These are phyloP conservation scores for Westerdykella sp. DNA, from an alignment of 2,329 filamentous ascomycete genomes.

Conservation along the genomic window DNA sequence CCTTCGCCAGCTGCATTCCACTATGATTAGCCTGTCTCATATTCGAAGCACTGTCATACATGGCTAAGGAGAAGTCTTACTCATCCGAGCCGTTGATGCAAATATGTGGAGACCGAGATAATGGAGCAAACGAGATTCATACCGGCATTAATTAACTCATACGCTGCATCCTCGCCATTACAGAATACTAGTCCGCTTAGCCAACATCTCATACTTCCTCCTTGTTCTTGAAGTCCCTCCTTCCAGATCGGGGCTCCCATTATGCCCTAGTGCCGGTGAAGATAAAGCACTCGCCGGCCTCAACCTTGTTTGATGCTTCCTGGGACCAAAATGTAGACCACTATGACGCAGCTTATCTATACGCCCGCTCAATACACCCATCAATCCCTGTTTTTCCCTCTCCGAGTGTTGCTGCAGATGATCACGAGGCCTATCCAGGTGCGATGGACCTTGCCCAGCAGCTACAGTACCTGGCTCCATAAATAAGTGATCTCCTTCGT, in stretches of 20 bases:
- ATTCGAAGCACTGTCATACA: too few species aligned
- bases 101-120: too few species aligned
- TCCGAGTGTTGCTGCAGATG: constrained; percentile 21
- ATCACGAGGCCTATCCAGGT: constrained; percentile 23
- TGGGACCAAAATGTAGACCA: constrained; percentile 12
- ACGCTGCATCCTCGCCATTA: constrained; percentile 7
- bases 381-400: constrained; percentile 1
- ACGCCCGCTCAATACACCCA: not conserved
- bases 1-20: too few species aligned
- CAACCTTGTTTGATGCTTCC: constrained; percentile 9
- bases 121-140: too few species aligned
- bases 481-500: constrained; percentile 48
- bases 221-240: constrained; percentile 25
- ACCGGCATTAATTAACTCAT: too few species aligned
- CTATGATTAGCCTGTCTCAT: too few species aligned
- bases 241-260: constrained; percentile 1
- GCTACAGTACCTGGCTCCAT: constrained; percentile 39
- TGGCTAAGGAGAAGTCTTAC: too few species aligned
- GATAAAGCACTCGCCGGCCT: constrained; percentile 17
- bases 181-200: constrained; percentile 34
- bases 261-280: constrained; percentile 3
- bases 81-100: too few species aligned
- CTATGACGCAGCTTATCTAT: constrained; percentile 4
- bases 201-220: constrained; percentile 30
- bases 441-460: constrained; percentile 1